Evolutionary conservation across 331 rosid genomes (phyloP).

Genomic region (Acacia concinna): DNA sequence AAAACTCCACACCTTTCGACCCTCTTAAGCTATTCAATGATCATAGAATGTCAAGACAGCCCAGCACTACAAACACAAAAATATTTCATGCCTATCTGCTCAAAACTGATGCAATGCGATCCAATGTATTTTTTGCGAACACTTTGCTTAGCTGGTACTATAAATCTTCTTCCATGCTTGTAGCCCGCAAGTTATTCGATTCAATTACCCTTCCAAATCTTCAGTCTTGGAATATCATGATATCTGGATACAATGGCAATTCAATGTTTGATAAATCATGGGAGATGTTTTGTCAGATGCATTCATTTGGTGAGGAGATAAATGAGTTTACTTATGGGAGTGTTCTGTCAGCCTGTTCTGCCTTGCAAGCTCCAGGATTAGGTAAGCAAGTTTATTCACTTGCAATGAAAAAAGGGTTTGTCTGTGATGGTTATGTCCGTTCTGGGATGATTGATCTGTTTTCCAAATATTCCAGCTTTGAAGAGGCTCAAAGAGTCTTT

Average conservation of each 20-base stretch:
- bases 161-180: slow-evolving; percentile 45
- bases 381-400: slow-evolving; percentile 62
- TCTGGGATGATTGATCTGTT: slow-evolving; percentile 61
- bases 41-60: slow-evolving; percentile 34
- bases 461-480: slow-evolving; percentile 48
- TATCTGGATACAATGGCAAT: slow-evolving; percentile 58
- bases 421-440: slow-evolving; percentile 56
- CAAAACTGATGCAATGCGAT: slow-evolving; percentile 39
- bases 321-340: slow-evolving; percentile 67
- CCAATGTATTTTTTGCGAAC: slow-evolving; percentile 45
- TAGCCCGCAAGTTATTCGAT: slow-evolving; percentile 63
- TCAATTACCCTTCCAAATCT: slow-evolving; percentile 45
- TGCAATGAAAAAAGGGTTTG: slow-evolving; percentile 50
- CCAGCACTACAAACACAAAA: slow-evolving; percentile 35
- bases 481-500: slow-evolving; percentile 60
- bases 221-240: slow-evolving; percentile 73
- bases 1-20: slow-evolving; percentile 25
- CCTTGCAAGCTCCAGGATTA: slow-evolving; percentile 41
- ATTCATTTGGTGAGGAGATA: slow-evolving; percentile 47
- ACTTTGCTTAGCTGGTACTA: slow-evolving; percentile 52
- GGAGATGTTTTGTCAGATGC: slow-evolving; percentile 55
- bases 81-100: slow-evolving; percentile 53
- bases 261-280: slow-evolving; percentile 45
- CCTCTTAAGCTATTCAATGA: slow-evolving; percentile 46
- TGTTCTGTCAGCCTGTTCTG: slow-evolving; percentile 64